phyloP scores from a whole-genome alignment of 2,329 filamentous ascomycete species.

The Fusarium brachygibbosum region DNA sequence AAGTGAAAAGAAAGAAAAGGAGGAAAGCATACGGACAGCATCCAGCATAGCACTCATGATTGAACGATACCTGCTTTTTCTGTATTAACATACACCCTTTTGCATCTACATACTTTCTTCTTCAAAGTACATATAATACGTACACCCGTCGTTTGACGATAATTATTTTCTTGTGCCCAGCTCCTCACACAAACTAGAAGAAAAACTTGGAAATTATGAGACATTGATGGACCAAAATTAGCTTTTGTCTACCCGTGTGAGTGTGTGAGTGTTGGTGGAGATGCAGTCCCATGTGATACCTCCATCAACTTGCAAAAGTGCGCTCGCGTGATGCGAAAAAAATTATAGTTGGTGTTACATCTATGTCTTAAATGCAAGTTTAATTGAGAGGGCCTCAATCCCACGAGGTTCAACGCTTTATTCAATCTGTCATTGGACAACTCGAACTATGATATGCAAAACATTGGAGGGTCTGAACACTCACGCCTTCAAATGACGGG shows the following conservation, averaged over 20 bases:
- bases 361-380: constrained; percentile 32
- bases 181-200: constrained; percentile 2
- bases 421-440: background rate
- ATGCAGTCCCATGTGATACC: constrained; percentile 38
- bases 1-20: constrained; percentile 19
- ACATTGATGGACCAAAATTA: constrained; percentile 28
- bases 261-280: constrained; percentile 31
- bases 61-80: constrained; percentile 41
- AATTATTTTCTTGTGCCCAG: background rate
- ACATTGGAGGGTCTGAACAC: constrained; percentile 2
- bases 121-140: constrained; percentile 10
- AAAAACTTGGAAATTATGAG: constrained; percentile 39
- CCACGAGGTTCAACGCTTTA: background rate
- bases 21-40: constrained; percentile 30
- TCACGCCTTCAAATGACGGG: background rate
- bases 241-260: constrained; percentile 6
- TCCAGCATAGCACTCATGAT: constrained; percentile 43
- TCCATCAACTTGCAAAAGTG: constrained; percentile 18
- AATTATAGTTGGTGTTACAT: constrained; percentile 27
- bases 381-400: constrained; percentile 20
- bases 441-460: background rate
- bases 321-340: constrained; percentile 32
- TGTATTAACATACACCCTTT: constrained; percentile 33
- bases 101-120: constrained; percentile 14
- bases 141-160: constrained; percentile 6